phyloP scores from a whole-genome alignment of 2,329 filamentous ascomycete species.

The Talaromyces atroroseus region DNA sequence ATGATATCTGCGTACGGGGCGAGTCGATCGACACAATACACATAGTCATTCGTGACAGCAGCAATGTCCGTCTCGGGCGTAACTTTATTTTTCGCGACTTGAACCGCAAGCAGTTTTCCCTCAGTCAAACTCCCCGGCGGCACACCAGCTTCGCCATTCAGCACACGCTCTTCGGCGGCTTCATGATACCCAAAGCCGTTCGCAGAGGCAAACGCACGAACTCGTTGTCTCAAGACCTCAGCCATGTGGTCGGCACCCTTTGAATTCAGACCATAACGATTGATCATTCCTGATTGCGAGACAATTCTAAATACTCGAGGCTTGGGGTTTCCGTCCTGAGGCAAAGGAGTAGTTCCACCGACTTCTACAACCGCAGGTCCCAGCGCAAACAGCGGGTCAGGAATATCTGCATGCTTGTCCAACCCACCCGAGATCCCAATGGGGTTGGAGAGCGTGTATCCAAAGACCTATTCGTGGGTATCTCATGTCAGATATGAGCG shows the following conservation, averaged over 20 bases:
- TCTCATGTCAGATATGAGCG: not conserved
- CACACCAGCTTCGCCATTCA: slow-evolving; percentile 70
- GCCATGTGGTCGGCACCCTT: slow-evolving; percentile 84
- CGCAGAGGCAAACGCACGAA: slow-evolving; percentile 68
- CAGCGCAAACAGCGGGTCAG: slow-evolving; percentile 75
- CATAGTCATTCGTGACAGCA: slow-evolving; percentile 73
- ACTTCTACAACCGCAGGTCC: slow-evolving; percentile 87
- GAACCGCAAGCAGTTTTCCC: slow-evolving; percentile 77
- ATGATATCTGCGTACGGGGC: slow-evolving; percentile 88
- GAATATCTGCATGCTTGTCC: slow-evolving; percentile 89
- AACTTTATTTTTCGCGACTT: slow-evolving; percentile 94
- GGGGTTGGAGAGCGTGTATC: slow-evolving; percentile 71
- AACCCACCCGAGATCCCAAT: slow-evolving; percentile 93
- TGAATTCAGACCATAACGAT: slow-evolving; percentile 93
- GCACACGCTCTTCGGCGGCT: slow-evolving; percentile 62
- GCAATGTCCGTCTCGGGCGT: slow-evolving; percentile 80
- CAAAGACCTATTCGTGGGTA: slow-evolving; percentile 58
- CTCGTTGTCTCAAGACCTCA: slow-evolving; percentile 66
- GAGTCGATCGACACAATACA: slow-evolving; percentile 78
- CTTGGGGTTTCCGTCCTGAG: slow-evolving; percentile 80
- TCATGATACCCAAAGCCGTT: slow-evolving; percentile 61
- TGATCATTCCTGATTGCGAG: slow-evolving; percentile 80
- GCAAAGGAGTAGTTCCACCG: slow-evolving; percentile 79
- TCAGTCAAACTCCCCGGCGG: slow-evolving; percentile 73
- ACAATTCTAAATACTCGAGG: slow-evolving; percentile 85